These are phyloP conservation scores for Populus simonii DNA, from an alignment of 345 rosid genomes.

Conservation along the genomic window DNA sequence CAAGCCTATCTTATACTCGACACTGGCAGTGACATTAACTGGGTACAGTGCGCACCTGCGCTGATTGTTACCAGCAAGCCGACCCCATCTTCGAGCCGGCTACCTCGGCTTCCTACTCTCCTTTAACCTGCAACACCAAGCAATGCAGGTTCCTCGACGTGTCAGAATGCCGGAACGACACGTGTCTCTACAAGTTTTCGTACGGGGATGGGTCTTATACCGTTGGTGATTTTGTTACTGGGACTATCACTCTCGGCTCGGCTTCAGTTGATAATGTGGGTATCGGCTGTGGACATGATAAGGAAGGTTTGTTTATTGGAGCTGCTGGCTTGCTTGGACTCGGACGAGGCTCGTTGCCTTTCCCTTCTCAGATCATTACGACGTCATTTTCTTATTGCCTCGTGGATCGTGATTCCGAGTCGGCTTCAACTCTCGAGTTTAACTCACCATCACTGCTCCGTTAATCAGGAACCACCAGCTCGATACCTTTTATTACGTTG, in stretches of 20 bases:
- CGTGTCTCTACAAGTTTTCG: slow-evolving; percentile 79
- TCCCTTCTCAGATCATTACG: slow-evolving; percentile 71
- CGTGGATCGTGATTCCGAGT: slow-evolving; percentile 86
- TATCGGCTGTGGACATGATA: slow-evolving; percentile 84
- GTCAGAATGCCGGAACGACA: slow-evolving; percentile 58
- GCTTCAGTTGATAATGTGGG: slow-evolving; percentile 53
- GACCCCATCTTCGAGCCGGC: slow-evolving; percentile 83
- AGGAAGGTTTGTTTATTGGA: slow-evolving; percentile 72
- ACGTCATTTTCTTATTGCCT: slow-evolving; percentile 74
- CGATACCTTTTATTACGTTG: slow-evolving; percentile 74
- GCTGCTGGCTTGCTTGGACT: slow-evolving; percentile 91
- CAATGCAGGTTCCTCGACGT: slow-evolving; percentile 67
- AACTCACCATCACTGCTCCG: slow-evolving; percentile 58
- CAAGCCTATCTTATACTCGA: slow-evolving; percentile 72
- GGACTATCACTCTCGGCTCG: slow-evolving; percentile 66
- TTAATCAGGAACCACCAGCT: slow-evolving; percentile 60
- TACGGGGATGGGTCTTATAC: slow-evolving; percentile 94
- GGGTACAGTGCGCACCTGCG: slow-evolving; percentile 88
- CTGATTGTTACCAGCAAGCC: slow-evolving; percentile 79
- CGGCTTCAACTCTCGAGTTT: slow-evolving; percentile 71
- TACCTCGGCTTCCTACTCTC: slow-evolving; percentile 56
- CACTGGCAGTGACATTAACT: slow-evolving; percentile 86
- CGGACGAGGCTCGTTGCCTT: slow-evolving; percentile 76
- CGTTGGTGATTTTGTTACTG: slow-evolving; percentile 77
- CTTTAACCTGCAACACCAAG: slow-evolving; percentile 56